Conservation (phyloP, 164 flowering plant species). For the Annona cherimola region DNA sequence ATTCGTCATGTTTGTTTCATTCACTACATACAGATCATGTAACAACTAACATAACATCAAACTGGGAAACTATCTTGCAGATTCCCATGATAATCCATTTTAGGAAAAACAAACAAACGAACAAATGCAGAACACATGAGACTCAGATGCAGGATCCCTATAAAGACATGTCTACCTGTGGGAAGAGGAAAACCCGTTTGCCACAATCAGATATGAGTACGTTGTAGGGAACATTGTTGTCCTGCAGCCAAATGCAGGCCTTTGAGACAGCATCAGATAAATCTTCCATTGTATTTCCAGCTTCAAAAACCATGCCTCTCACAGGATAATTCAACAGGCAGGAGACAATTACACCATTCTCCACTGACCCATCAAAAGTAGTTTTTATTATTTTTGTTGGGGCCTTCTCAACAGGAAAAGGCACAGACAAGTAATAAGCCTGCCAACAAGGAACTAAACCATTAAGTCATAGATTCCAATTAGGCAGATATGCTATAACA, state of each 20-base stretch:
- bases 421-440: conserved; percentile 66
- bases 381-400: conserved; percentile 30
- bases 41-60: not conserved
- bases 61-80: too few relatives aligned
- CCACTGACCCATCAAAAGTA: conserved; percentile 3
- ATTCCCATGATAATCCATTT: too few relatives aligned
- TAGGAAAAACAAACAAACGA: not conserved
- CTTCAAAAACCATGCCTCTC: conserved; percentile 65
- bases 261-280: conserved; percentile 54
- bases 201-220: conserved; percentile 75
- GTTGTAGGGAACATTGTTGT: conserved; percentile 70
- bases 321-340: conserved; percentile 68
- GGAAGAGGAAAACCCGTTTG: conserved; percentile 54
- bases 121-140: not conserved
- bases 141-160: not conserved
- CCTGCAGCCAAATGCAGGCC: conserved; percentile 66
- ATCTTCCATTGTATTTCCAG: conserved; percentile 48
- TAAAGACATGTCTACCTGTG: conserved; percentile 49
- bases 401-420: conserved; percentile 77
- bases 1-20: not conserved
- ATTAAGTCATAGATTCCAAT: not conserved
- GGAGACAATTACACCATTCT: conserved; percentile 42
- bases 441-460: conserved; percentile 12
- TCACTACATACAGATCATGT: not conserved
- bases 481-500: not conserved